These are phyloP conservation scores for Tolypocladium nubicola DNA, from an alignment of 2,329 filamentous ascomycete species.

Conservation along the genomic window DNA sequence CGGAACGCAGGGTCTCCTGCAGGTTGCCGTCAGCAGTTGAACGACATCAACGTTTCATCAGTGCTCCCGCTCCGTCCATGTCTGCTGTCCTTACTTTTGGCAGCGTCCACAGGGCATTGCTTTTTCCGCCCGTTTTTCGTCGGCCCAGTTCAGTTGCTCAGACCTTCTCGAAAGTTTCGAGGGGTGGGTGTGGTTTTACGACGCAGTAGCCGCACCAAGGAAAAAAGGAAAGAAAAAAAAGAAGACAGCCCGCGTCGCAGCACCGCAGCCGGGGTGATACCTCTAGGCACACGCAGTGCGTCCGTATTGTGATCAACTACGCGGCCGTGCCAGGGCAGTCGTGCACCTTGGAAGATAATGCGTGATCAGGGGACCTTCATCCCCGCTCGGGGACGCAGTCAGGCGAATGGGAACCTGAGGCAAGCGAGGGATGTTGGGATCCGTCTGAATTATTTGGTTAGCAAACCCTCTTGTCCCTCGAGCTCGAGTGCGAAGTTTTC, in stretches of 20 bases:
- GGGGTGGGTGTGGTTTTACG: background rate
- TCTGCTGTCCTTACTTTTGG: background rate
- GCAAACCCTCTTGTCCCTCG: background rate
- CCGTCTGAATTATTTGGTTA: background rate
- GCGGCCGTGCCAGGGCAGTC: background rate
- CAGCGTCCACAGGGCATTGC: background rate
- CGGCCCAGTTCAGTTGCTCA: background rate
- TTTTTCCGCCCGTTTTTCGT: background rate
- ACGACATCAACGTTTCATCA: background rate
- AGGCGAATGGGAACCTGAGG: slow-evolving; percentile 2
- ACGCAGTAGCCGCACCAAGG: background rate
- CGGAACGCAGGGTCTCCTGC: background rate
- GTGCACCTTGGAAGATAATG: background rate
- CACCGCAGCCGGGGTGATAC: background rate
- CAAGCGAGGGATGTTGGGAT: background rate
- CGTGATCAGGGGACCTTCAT: background rate
- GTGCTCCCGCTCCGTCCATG: background rate
- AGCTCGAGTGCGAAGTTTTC: background rate
- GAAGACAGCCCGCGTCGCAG: background rate
- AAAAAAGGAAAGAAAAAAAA: background rate
- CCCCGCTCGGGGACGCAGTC: background rate
- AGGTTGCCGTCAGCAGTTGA: background rate
- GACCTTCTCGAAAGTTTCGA: slow-evolving; percentile 5
- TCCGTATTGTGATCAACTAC: slow-evolving; percentile 1
- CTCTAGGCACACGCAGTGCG: background rate